These are phyloP conservation scores for Cymbopogon flexuosus DNA, from an alignment of 202 grass and related monocot species.

Conservation along the genomic window DNA sequence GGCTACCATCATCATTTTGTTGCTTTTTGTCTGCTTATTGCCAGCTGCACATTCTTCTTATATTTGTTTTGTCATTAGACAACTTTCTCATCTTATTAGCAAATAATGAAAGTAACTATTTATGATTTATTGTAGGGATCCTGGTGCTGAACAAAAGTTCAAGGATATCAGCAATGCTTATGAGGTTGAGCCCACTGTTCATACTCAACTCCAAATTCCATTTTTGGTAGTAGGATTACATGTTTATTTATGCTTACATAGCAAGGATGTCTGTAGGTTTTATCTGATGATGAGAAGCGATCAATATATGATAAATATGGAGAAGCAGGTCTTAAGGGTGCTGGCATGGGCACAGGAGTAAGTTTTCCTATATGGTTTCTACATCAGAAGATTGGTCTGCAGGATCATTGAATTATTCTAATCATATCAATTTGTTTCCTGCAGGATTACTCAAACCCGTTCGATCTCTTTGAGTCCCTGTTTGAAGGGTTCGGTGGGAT, in stretches of 20 bases:
- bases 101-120: constrained; percentile 5
- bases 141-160: constrained; percentile 91
- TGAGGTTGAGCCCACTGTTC: constrained; percentile 51
- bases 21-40: constrained; percentile 1
- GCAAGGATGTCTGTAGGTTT: constrained; percentile 41
- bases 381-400: background rate
- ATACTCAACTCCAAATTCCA: constrained; percentile 9
- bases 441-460: constrained; percentile 92
- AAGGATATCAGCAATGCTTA: constrained; percentile 97
- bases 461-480: constrained; percentile 92
- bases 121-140: constrained; percentile 61
- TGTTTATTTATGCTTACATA: constrained; percentile 19
- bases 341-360: constrained; percentile 93
- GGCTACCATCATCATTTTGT: background rate
- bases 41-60: background rate
- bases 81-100: constrained; percentile 12
- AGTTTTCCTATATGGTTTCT: constrained; percentile 36
- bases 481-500: constrained; percentile 96
- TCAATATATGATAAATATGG: constrained; percentile 94
- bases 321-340: constrained; percentile 90
- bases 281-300: constrained; percentile 96
- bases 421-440: constrained; percentile 9
- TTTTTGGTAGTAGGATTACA: background rate
- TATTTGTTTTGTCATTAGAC: constrained; percentile 28
- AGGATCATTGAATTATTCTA: background rate